Percentiles rank a stretch among this genome's conserved stretches.
Evolutionary conservation across 352 stramenopile genomes (phyloP).

Genomic region (Albugo candida): DNA sequence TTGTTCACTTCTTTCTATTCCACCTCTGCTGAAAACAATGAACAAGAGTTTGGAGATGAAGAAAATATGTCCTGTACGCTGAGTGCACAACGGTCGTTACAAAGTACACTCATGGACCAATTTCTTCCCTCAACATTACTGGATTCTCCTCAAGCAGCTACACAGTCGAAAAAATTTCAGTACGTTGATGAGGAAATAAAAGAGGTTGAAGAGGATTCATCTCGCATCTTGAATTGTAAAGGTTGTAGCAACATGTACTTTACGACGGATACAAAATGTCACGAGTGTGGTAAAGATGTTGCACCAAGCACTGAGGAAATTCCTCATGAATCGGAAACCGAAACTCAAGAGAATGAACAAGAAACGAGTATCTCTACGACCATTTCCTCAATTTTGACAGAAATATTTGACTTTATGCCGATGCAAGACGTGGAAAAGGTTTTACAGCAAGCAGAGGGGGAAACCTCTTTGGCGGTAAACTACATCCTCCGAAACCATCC

Average conservation of each 20-base stretch:
- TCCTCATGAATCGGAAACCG: no score
- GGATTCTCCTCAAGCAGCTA: constrained; percentile 50
- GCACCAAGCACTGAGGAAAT: not conserved
- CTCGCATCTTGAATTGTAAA: no score
- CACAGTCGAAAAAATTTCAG: constrained; percentile 9
- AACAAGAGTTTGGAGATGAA: constrained; percentile 16
- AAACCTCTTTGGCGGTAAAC: constrained; percentile 42
- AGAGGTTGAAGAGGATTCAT: constrained; percentile 11
- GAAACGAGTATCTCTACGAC: constrained; percentile 19
- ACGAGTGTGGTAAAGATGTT: not conserved
- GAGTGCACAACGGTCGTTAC: constrained; percentile 21
- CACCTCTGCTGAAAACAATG: constrained; percentile 1
- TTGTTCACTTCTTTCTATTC: constrained; percentile 48
- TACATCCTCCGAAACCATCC: constrained; percentile 40
- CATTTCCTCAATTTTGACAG: constrained; percentile 37
- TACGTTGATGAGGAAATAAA: constrained; percentile 12
- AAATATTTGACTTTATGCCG: constrained; percentile 51
- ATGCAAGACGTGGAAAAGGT: constrained; percentile 37
- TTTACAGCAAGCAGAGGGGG: constrained; percentile 21
- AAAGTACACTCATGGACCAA: constrained; percentile 54
- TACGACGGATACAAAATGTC: not conserved
- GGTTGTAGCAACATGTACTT: no score
- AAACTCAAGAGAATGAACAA: not conserved
- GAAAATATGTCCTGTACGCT: constrained; percentile 22
- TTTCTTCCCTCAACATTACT: constrained; percentile 59